Conservation (phyloP, 345 rosid species). For the Citrus maxima region DNA sequence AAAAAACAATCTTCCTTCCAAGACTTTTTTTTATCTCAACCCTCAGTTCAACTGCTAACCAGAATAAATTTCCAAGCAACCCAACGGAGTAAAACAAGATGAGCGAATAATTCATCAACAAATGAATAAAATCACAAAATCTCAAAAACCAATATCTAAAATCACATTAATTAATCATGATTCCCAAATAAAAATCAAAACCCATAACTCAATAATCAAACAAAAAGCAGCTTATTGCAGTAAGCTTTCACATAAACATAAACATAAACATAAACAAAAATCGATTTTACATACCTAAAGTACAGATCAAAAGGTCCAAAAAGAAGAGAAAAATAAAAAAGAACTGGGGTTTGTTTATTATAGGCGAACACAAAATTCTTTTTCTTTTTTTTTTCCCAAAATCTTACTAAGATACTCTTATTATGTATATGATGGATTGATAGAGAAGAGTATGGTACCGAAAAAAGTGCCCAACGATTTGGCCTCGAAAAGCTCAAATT, state of each 20-base stretch:
- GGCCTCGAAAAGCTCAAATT: slow-evolving; percentile 39
- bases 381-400: too few species aligned
- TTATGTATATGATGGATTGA: too few species aligned
- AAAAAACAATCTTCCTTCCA: neutral
- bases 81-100: neutral
- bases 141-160: neutral
- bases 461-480: slow-evolving; percentile 33
- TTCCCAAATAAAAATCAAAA: neutral
- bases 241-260: neutral
- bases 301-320: neutral
- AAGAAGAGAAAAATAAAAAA: neutral
- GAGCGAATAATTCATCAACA: neutral
- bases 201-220: neutral
- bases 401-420: neutral
- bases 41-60: neutral
- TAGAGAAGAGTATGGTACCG: slow-evolving; percentile 19
- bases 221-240: neutral
- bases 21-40: too few species aligned
- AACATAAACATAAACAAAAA: neutral
- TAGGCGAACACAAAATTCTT: neutral
- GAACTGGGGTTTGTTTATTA: neutral
- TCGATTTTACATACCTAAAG: neutral
- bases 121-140: neutral
- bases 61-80: neutral
- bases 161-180: neutral